Evolutionary conservation across 352 stramenopile genomes (phyloP).

Genomic region (Phytopythium helicoides): DNA sequence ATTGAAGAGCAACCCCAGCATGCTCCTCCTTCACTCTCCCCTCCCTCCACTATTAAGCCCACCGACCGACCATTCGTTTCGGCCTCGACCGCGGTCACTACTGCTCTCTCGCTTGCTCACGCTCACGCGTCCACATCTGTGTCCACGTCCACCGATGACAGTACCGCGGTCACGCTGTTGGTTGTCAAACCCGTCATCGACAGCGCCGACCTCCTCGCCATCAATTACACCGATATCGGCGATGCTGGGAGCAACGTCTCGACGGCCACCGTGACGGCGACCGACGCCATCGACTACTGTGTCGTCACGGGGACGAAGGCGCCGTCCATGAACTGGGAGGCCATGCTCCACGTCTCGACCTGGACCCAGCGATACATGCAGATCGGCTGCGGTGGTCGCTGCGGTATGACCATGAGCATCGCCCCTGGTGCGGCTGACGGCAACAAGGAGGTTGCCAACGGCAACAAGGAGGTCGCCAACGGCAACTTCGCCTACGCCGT

Average conservation of each 20-base stretch:
- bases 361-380: conserved; percentile 47
- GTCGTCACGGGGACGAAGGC: conserved; percentile 17
- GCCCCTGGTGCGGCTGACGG: conserved; percentile 19
- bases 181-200: conserved; percentile 15
- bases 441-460: conserved; percentile 13
- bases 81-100: no score
- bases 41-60: no score
- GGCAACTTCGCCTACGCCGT: no score
- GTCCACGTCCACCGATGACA: not conserved
- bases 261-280: conserved; percentile 12
- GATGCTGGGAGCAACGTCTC: conserved; percentile 10
- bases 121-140: no score
- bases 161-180: conserved; percentile 8
- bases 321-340: conserved; percentile 19
- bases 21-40: no score
- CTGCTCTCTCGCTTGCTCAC: no score
- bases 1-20: no score
- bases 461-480: no score
- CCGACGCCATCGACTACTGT: conserved; percentile 22
- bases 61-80: no score
- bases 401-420: conserved; percentile 27
- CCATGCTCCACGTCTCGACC: conserved; percentile 26
- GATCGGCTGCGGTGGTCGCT: conserved; percentile 33
- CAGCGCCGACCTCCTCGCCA: conserved; percentile 14
- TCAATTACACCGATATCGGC: conserved; percentile 21